Conservation (phyloP, 2,329 filamentous ascomycete species). For the Diaporthe destruens region DNA sequence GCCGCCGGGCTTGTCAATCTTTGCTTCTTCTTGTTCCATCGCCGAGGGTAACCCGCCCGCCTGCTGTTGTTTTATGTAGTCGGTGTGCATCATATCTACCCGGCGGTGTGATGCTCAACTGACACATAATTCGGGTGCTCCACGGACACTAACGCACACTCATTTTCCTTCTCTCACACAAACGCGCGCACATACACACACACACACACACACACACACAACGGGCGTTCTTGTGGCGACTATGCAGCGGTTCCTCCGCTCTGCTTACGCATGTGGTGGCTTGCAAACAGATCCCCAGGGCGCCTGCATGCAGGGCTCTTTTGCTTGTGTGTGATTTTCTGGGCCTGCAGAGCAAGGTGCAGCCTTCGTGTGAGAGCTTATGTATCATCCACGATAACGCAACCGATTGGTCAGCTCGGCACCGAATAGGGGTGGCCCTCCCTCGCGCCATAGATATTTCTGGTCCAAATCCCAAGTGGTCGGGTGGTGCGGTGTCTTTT, state of each 20-base stretch:
- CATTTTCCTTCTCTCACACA: too few relatives aligned
- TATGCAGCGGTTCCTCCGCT: neutral
- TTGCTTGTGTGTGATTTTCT: neutral
- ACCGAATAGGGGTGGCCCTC: neutral
- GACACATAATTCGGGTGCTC: neutral
- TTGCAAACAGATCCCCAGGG: neutral
- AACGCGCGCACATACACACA: neutral
- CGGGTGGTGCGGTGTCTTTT: neutral
- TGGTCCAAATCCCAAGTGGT: neutral
- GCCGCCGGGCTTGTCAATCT: constrained; percentile 17
- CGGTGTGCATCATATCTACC: neutral
- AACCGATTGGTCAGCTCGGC: constrained; percentile 22
- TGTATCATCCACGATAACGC: neutral
- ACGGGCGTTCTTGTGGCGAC: neutral
- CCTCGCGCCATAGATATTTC: neutral
- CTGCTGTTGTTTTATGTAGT: neutral
- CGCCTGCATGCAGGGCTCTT: neutral
- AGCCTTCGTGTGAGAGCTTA: neutral
- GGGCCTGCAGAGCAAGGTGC: neutral
- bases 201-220: neutral
- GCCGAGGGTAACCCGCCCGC: neutral
- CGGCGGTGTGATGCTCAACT: neutral
- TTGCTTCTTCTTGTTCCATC: neutral
- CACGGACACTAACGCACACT: neutral
- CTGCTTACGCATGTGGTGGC: constrained; percentile 3